Evolutionary conservation across 1,284 basidiomycete genomes (phyloP).

Genomic region (Salmacisia buchloeana): DNA sequence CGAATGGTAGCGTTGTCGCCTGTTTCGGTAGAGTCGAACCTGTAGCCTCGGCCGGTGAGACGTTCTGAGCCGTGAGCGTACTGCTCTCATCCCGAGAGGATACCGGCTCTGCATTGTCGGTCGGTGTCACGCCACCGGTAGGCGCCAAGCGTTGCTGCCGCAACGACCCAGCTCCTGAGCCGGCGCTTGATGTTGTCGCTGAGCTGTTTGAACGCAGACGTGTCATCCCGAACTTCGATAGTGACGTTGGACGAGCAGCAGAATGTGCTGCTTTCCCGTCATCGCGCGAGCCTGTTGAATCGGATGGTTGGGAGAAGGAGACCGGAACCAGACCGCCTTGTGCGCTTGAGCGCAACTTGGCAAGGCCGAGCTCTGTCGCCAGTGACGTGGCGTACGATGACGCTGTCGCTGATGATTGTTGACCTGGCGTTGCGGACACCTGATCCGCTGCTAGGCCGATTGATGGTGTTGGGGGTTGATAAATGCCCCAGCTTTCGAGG

Average conservation of each 20-base stretch:
- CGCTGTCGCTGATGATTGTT: background rate
- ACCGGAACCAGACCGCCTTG: slow-evolving; percentile 4
- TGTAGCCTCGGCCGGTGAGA: background rate
- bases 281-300: too few species aligned
- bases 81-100: background rate
- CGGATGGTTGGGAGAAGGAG: too few species aligned
- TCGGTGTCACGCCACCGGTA: background rate
- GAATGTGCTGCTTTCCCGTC: too few species aligned
- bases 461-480: slow-evolving; percentile 30
- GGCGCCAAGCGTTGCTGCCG: background rate
- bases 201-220: background rate
- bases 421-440: too few species aligned
- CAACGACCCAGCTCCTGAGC: background rate
- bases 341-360: slow-evolving; percentile 30
- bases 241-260: too few species aligned
- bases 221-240: too few species aligned
- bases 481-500: slow-evolving; percentile 44
- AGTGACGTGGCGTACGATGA: too few species aligned
- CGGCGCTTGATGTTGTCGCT: background rate
- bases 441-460: slow-evolving; percentile 24
- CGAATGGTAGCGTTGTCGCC: background rate
- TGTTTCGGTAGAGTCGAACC: background rate
- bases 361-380: slow-evolving; percentile 33
- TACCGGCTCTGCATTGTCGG: background rate
- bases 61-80: background rate